Conservation (phyloP, 1,139 yeast species). For the Candida sanyaensis region DNA sequence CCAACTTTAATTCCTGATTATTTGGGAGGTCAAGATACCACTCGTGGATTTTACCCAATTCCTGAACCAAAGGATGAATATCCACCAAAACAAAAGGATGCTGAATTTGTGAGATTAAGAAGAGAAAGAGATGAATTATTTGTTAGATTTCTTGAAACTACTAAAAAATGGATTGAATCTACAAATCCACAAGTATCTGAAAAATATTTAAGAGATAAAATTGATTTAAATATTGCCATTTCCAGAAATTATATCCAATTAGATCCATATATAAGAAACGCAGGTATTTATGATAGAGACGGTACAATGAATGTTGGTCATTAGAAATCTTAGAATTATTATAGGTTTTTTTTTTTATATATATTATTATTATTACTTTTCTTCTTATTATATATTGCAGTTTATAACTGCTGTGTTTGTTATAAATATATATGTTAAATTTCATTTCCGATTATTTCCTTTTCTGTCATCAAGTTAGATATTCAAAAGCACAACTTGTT, state of each 20-base stretch:
- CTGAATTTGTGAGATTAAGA: slow-evolving; percentile 26
- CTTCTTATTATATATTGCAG: background rate
- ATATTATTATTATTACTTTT: background rate
- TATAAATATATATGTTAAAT: no score
- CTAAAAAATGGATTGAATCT: slow-evolving; percentile 43
- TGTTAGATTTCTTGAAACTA: slow-evolving; percentile 34
- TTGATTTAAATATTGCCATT: slow-evolving; percentile 29
- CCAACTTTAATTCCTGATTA: slow-evolving; percentile 37
- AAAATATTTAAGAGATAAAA: slow-evolving; percentile 40
- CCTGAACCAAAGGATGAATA: slow-evolving; percentile 31
- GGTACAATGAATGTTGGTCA: slow-evolving; percentile 19
- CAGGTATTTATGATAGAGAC: slow-evolving; percentile 44
- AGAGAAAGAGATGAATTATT: slow-evolving; percentile 35
- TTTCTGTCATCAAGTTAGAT: no score
- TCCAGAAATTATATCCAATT: slow-evolving; percentile 36
- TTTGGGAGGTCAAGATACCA: slow-evolving; percentile 41
- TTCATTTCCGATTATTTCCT: no score
- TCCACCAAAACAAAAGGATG: slow-evolving; percentile 37
- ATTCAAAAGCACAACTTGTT: no score
- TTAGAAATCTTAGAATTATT: slow-evolving; percentile 5
- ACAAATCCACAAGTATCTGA: slow-evolving; percentile 43
- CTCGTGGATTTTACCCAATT: slow-evolving; percentile 27
- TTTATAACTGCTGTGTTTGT: no score
- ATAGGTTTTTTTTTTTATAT: background rate
- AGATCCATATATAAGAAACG: slow-evolving; percentile 43